These are phyloP conservation scores for Dendrocalamus sinicus DNA, from an alignment of 176 grass and related monocot genomes.

Conservation along the genomic window DNA sequence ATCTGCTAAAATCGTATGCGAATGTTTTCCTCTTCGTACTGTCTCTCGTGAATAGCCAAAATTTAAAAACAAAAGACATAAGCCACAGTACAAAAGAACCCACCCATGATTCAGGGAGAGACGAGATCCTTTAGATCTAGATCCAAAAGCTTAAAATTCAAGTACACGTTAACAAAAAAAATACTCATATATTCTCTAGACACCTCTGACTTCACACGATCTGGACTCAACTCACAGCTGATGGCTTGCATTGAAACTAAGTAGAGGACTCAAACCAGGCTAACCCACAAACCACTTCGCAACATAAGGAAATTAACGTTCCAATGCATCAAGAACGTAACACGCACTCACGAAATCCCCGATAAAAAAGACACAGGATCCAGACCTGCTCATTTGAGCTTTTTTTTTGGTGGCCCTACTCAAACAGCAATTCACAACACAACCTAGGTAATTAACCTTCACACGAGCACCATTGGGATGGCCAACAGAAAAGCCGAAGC, in stretches of 20 bases:
- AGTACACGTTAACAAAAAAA: too few species aligned
- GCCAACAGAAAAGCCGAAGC: slow-evolving; percentile 10
- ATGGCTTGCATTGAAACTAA: background rate
- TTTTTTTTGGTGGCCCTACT: background rate
- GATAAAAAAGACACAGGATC: background rate
- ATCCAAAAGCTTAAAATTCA: too few species aligned
- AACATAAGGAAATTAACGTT: slow-evolving; percentile 6
- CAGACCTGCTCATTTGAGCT: too few species aligned
- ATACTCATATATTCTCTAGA: too few species aligned
- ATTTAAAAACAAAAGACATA: too few species aligned
- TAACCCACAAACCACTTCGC: slow-evolving; percentile 2
- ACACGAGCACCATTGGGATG: background rate
- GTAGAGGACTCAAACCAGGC: background rate
- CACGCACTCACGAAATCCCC: slow-evolving; percentile 32
- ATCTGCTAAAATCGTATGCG: too few species aligned
- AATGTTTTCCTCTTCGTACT: too few species aligned
- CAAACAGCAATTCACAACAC: background rate
- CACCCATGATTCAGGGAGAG: too few species aligned
- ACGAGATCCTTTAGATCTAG: too few species aligned
- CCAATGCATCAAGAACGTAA: slow-evolving; percentile 20
- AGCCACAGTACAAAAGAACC: too few species aligned
- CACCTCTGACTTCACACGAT: too few species aligned
- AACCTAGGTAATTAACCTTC: slow-evolving; percentile 3
- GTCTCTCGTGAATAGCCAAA: too few species aligned
- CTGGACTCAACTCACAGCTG: background rate